Percentiles rank a stretch among this genome's conserved stretches.
These are phyloP conservation scores for Tranzscheliella williamsii DNA, from an alignment of 1,284 basidiomycete species.

Conservation along the genomic window DNA sequence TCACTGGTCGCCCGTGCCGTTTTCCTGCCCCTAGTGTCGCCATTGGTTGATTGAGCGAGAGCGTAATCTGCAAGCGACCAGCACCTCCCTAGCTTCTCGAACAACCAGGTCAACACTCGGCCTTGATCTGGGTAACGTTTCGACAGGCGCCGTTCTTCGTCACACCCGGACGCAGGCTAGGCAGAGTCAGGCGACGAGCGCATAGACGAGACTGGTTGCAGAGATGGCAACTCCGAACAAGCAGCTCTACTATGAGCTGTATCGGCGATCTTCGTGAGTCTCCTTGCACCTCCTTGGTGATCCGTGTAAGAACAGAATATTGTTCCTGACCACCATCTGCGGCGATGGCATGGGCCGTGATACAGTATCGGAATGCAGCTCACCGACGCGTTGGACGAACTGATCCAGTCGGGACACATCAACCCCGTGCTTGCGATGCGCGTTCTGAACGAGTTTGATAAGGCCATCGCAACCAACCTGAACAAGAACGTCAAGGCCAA, in stretches of 20 bases:
- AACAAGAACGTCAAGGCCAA: slow-evolving; percentile 57
- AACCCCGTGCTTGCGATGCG: slow-evolving; percentile 97
- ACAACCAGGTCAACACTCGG: too few species aligned
- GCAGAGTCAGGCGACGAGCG: too few species aligned
- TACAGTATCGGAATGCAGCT: slow-evolving; percentile 93
- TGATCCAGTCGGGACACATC: slow-evolving; percentile 94
- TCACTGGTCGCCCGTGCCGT: too few species aligned
- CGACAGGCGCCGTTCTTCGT: too few species aligned
- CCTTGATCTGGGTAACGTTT: too few species aligned
- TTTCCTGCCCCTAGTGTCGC: too few species aligned
- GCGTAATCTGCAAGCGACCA: too few species aligned
- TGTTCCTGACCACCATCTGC: neutral
- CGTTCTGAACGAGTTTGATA: slow-evolving; percentile 69
- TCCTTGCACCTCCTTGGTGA: neutral
- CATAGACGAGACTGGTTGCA: too few species aligned
- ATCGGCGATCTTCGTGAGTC: slow-evolving; percentile 50
- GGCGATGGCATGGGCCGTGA: neutral
- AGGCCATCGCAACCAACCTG: slow-evolving; percentile 57
- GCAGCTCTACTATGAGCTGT: slow-evolving; percentile 53
- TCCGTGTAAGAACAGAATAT: neutral
- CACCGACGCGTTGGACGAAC: slow-evolving; percentile 97
- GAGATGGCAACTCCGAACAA: slow-evolving; percentile 31
- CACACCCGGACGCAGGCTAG: too few species aligned
- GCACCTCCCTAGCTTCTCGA: too few species aligned
- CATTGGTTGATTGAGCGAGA: too few species aligned